Base-by-base conservation (phyloP, 2,329 filamentous ascomycete species). In the Aspergillus puulaauensis region DNA sequence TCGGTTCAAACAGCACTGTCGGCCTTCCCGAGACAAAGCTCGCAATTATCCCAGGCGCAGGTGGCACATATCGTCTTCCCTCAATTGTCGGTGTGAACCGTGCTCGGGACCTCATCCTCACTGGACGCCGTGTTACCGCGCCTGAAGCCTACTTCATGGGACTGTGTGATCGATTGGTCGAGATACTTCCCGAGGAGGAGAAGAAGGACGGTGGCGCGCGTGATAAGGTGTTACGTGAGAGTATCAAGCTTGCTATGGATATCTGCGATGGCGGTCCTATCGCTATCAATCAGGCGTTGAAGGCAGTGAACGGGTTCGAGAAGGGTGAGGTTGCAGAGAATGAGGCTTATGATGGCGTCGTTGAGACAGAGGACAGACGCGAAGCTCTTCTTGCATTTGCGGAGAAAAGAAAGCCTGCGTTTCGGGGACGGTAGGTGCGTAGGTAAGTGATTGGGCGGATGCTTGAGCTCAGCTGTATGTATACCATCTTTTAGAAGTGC, bases 11-110 rank as follows among this genome's bases (percentile, higher is more conserved):
- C 35, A 90, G 91, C 15, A 79, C 82, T 23, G 86, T 99, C 54
- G 93, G 87, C 0, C 85, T 98, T 5, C 95, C 95, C 1, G 95
- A 99, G 74, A 98, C 95, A 1, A 84, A 93, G 2, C 83, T 99
- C 2, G 95, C 90, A 56, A 99, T 99, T 72, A 90, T 99, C 63
- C 95, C 95, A 3, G 95, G 95, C 58, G 95, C 93, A 2, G 95
- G 95, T 44, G 95, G 93, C 59, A 98, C 93, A 1, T 91, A 91
- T 75, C 88, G 95, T 9, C 86, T 99, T 0, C 91, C 92, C 1
- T 84, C 83, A 8, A 77, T 99, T 19, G 88, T 99, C 63, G 95
- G 95, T 5, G 78, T 89, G 23, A 81, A 83, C 24, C 86, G 92
- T 55, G 95, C 95, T n/a, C 83, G 93, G 51, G 93, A 99, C 74